Conservation (phyloP, 129 eudicot species). For the Escallonia herrerae region DNA sequence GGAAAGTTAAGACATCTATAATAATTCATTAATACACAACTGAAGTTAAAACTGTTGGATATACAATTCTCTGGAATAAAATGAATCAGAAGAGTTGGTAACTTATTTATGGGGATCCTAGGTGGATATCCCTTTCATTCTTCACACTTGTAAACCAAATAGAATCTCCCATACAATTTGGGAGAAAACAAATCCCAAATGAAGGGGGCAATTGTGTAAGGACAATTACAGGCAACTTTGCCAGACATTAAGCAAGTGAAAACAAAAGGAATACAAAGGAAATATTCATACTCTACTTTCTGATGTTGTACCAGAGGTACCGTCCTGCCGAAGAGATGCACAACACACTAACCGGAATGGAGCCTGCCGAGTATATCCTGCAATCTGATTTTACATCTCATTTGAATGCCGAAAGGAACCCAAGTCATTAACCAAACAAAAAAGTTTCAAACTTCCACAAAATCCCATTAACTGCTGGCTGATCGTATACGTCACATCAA, state of each 20-base stretch:
- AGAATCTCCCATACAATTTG: constrained; percentile 32
- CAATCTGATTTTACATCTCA: constrained; percentile 35
- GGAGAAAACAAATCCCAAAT: constrained; percentile 22
- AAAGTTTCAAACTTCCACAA: constrained; percentile 16
- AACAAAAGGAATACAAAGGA: constrained; percentile 1
- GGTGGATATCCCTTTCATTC: constrained; percentile 13
- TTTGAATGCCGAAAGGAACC: constrained; percentile 28
- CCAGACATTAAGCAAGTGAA: constrained; percentile 14
- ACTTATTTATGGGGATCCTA: constrained; percentile 21
- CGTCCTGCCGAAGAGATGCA: constrained; percentile 23
- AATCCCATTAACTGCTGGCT: constrained; percentile 12
- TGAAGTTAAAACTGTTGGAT: too few species aligned
- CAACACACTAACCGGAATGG: constrained; percentile 15
- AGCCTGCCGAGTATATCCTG: constrained; percentile 22
- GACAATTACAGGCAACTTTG: constrained; percentile 14
- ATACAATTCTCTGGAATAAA: too few species aligned
- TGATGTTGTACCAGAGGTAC: constrained; percentile 14
- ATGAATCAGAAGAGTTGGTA: too few species aligned
- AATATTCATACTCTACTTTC: constrained; percentile 21
- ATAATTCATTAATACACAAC: too few species aligned
- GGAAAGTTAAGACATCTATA: too few species aligned
- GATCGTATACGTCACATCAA: constrained; percentile 5
- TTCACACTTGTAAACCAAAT: constrained; percentile 33
- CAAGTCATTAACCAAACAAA: constrained; percentile 5
- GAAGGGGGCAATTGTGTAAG: neutral